phyloP scores from a whole-genome alignment of 2,329 filamentous ascomycete species.

The Fusarium sp. region DNA sequence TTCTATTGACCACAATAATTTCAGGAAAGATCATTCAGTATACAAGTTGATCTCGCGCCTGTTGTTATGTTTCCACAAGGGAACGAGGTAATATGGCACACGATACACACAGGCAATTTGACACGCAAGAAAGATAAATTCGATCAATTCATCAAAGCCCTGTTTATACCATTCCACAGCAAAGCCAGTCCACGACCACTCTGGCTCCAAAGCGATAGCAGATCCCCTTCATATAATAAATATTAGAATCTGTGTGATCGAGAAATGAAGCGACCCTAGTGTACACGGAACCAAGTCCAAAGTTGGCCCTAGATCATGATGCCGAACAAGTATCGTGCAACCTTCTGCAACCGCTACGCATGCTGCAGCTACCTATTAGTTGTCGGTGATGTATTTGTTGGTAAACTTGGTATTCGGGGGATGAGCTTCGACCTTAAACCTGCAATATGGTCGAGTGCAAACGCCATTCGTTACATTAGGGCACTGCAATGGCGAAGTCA shows the following conservation, averaged over 20 bases:
- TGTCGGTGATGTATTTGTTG: conserved; percentile 52
- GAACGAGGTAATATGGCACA: too few relatives aligned
- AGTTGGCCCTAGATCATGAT: conserved; percentile 1
- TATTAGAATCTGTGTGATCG: conserved; percentile 24
- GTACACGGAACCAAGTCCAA: conserved; percentile 20
- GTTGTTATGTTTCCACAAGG: too few relatives aligned
- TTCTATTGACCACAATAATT: too few relatives aligned
- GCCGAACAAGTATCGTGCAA: not conserved
- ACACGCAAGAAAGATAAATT: not conserved
- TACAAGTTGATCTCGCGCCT: too few relatives aligned
- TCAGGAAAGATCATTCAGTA: too few relatives aligned
- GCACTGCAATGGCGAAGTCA: conserved; percentile 55
- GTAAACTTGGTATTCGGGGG: conserved; percentile 68
- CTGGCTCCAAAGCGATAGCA: not conserved
- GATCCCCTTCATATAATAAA: conserved; percentile 10
- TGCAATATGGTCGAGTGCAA: conserved; percentile 68
- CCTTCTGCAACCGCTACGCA: not conserved
- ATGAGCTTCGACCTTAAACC: conserved; percentile 65
- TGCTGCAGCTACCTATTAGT: conserved; percentile 35
- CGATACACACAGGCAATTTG: not conserved
- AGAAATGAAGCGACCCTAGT: conserved; percentile 9
- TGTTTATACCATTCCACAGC: not conserved
- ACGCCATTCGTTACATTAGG: conserved; percentile 64
- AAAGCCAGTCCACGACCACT: not conserved
- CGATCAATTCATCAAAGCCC: conserved; percentile 16